These are phyloP conservation scores for Phytophthora constricta DNA, from an alignment of 352 stramenopile genomes.

Conservation along the genomic window DNA sequence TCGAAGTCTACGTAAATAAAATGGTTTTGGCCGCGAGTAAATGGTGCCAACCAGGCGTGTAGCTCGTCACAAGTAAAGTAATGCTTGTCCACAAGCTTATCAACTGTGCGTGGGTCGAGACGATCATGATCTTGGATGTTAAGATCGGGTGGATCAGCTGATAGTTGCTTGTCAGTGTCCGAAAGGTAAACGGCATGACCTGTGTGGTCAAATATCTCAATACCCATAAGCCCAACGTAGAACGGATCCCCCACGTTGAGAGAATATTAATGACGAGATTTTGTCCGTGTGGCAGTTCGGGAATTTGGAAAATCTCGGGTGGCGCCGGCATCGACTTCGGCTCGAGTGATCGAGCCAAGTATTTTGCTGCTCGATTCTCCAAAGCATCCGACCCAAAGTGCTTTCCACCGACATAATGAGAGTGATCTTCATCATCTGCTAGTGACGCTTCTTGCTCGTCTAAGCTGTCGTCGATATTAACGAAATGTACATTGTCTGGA, in stretches of 20 bases:
- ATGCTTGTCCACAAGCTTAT: conserved; percentile 91
- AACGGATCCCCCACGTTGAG: conserved; percentile 90
- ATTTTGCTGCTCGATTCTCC: conserved; percentile 26
- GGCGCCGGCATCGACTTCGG: conserved; percentile 17
- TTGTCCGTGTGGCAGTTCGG: conserved; percentile 70
- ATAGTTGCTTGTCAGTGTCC: conserved; percentile 73
- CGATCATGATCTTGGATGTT: conserved; percentile 83
- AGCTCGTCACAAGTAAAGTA: conserved; percentile 90
- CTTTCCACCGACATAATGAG: conserved; percentile 2
- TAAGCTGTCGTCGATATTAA: conserved; percentile 72
- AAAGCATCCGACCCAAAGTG: conserved; percentile 1
- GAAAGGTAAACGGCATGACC: conserved; percentile 69
- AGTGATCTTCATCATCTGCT: conserved; percentile 14
- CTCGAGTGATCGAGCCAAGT: conserved; percentile 23
- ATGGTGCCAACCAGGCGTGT: conserved; percentile 90
- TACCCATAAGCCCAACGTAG: conserved; percentile 91
- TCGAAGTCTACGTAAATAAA: conserved; percentile 85
- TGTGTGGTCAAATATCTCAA: conserved; percentile 89
- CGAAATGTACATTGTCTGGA: conserved; percentile 75
- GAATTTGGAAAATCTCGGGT: conserved; percentile 69
- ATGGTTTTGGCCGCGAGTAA: conserved; percentile 75
- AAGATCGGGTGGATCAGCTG: conserved; percentile 80
- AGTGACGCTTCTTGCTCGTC: conserved; percentile 19
- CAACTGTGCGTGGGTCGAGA: conserved; percentile 78
- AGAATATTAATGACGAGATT: conserved; percentile 86